A percentile compares a stretch with the other conserved stretches of the same genome.
These are phyloP conservation scores for Vinca major DNA, from an alignment of 305 asterid species.

Conservation along the genomic window DNA sequence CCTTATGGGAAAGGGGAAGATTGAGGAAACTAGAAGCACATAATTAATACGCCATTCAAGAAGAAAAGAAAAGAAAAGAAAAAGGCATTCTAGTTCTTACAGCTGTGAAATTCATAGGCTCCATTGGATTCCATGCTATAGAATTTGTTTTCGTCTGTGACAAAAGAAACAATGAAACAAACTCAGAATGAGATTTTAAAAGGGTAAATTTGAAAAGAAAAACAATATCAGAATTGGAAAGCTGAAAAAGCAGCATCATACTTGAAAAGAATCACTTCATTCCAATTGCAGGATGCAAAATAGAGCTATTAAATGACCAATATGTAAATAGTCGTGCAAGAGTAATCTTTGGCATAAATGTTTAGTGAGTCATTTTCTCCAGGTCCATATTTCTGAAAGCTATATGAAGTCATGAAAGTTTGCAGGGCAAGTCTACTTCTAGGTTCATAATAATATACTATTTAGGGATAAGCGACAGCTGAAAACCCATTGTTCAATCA, in stretches of 20 bases:
- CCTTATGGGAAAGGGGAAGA: neutral
- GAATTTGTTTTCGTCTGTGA: conserved; percentile 84
- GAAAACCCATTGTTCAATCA: neutral
- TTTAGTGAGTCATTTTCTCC: neutral
- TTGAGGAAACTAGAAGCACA: neutral
- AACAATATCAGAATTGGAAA: neutral
- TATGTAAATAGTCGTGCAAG: neutral
- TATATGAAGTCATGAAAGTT: neutral
- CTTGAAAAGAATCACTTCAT: neutral
- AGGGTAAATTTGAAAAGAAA: neutral
- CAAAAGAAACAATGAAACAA: conserved; percentile 8
- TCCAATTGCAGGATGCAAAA: neutral
- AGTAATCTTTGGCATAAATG: neutral
- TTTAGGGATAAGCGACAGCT: neutral
- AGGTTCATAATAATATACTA: no score
- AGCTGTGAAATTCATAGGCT: conserved; percentile 97
- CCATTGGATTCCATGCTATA: conserved; percentile 94
- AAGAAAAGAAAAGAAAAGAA: neutral
- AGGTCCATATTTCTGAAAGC: neutral
- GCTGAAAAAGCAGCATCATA: neutral
- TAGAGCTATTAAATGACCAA: neutral
- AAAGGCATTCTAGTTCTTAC: conserved; percentile 36
- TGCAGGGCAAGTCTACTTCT: neutral
- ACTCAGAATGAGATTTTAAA: conserved; percentile 11
- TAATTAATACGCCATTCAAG: neutral